Percentiles rank a stretch among this genome's conserved stretches.
Conservation (phyloP, 2,329 filamentous ascomycete genomes). For the Pseudocercospora pini-densiflorae region DNA sequence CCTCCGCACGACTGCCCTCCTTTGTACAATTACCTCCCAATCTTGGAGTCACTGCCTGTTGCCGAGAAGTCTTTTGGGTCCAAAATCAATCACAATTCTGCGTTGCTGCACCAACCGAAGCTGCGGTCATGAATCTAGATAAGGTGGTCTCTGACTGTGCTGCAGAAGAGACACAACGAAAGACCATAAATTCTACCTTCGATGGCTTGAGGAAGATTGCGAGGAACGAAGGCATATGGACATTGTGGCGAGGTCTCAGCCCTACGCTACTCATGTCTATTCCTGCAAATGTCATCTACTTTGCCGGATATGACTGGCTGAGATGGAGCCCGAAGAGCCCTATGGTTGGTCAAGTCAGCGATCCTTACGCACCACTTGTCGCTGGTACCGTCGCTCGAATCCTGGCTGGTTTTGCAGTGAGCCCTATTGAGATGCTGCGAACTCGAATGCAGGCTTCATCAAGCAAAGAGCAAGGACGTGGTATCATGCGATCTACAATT, state of each 20-base stretch:
- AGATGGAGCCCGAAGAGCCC: slow-evolving; percentile 75
- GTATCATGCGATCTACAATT: slow-evolving; percentile 78
- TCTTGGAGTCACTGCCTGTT: slow-evolving; percentile 91
- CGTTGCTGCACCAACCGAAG: slow-evolving; percentile 60
- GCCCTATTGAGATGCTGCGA: slow-evolving; percentile 90
- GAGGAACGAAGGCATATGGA: slow-evolving; percentile 83
- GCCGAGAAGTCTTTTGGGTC: slow-evolving; percentile 95
- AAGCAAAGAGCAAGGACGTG: slow-evolving; percentile 50
- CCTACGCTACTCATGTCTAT: slow-evolving; percentile 93
- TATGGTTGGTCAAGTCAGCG: slow-evolving; percentile 63
- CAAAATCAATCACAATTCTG: slow-evolving; percentile 83
- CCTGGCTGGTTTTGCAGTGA: slow-evolving; percentile 79
- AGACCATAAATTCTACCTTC: slow-evolving; percentile 85
- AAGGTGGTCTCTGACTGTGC: slow-evolving; percentile 68
- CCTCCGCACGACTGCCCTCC: slow-evolving; percentile 55
- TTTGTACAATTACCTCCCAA: slow-evolving; percentile 77
- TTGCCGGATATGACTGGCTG: slow-evolving; percentile 96
- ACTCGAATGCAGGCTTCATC: slow-evolving; percentile 77
- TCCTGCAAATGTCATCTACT: slow-evolving; percentile 97
- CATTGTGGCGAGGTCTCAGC: slow-evolving; percentile 91
- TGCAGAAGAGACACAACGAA: slow-evolving; percentile 82
- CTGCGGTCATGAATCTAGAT: slow-evolving; percentile 47
- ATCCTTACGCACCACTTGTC: slow-evolving; percentile 76
- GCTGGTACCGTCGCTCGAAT: slow-evolving; percentile 80
- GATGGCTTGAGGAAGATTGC: slow-evolving; percentile 95